These are phyloP conservation scores for Malus sieversii DNA, from an alignment of 306 rosid species.

Conservation along the genomic window DNA sequence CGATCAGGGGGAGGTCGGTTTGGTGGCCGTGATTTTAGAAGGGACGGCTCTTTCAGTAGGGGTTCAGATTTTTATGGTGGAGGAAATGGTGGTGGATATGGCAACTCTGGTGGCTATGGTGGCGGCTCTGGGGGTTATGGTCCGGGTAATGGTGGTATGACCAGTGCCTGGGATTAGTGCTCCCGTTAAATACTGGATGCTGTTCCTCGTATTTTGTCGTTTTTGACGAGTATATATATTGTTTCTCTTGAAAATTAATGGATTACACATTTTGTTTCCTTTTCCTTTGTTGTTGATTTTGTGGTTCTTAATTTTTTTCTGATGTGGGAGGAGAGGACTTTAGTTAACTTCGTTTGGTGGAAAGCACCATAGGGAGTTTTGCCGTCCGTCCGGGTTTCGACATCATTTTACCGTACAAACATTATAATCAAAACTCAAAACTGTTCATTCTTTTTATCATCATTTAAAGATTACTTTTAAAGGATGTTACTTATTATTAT, in stretches of 20 bases:
- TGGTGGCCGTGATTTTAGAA: conserved; percentile 73
- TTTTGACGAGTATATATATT: background rate
- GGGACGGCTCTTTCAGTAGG: conserved; percentile 38
- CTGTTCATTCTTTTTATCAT: no score
- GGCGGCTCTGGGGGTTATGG: conserved; percentile 28
- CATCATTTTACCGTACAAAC: background rate
- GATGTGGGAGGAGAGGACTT: background rate
- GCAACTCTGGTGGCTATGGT: conserved; percentile 41
- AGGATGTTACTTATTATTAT: no score
- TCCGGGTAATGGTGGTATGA: conserved; percentile 25
- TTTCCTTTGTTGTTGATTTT: background rate
- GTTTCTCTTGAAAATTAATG: background rate
- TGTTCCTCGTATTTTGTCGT: background rate
- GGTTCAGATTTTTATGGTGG: conserved; percentile 52
- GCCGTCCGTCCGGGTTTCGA: no score
- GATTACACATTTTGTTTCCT: background rate
- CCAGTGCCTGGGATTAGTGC: conserved; percentile 72
- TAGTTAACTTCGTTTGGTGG: background rate
- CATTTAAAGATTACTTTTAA: no score
- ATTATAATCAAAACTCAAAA: no score
- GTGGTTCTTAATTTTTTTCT: background rate
- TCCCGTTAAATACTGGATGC: background rate
- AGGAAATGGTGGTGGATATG: conserved; percentile 41
- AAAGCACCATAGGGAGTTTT: no score
- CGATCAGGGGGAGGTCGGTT: conserved; percentile 57